Percentiles rank a stretch among this genome's conserved stretches.
These are phyloP conservation scores for Spergularia marina DNA, from an alignment of 148 eudicot species.

Conservation along the genomic window DNA sequence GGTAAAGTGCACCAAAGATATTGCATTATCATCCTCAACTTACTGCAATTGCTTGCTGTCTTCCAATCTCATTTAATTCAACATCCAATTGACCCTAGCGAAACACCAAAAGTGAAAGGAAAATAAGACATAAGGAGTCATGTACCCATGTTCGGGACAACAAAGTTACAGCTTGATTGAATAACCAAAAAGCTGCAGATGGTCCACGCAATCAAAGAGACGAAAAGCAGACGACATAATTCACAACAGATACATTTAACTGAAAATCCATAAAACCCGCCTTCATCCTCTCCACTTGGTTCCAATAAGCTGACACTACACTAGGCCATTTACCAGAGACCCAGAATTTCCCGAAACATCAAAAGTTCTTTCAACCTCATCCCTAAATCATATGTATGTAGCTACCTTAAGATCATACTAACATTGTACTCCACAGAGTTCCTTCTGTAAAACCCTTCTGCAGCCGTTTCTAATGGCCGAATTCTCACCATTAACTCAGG, in stretches of 20 bases:
- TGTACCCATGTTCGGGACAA: neutral
- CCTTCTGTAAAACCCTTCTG: neutral
- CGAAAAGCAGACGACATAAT: too few relatives aligned
- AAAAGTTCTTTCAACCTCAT: neutral
- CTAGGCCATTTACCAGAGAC: neutral
- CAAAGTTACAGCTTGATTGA: neutral
- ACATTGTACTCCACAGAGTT: neutral
- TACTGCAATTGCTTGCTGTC: slow-evolving; percentile 78
- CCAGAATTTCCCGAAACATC: neutral
- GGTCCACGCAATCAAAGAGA: too few relatives aligned
- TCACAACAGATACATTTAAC: too few relatives aligned
- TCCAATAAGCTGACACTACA: neutral
- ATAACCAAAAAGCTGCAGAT: too few relatives aligned
- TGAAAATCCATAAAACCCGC: too few relatives aligned
- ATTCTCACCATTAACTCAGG: too few relatives aligned
- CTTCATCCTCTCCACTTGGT: neutral
- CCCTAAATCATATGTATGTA: neutral
- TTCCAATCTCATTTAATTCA: slow-evolving; percentile 71
- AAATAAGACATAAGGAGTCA: neutral
- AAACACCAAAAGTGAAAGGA: neutral
- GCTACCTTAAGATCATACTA: neutral
- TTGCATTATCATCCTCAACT: slow-evolving; percentile 28
- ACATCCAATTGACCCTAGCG: slow-evolving; percentile 85
- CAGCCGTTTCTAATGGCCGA: too few relatives aligned
- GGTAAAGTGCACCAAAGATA: slow-evolving; percentile 4